Evolutionary conservation across 805 yeast genomes (phyloP), one percentile per base, ranked within the genome.

Genomic region (Candida palmyrensis): DNA sequence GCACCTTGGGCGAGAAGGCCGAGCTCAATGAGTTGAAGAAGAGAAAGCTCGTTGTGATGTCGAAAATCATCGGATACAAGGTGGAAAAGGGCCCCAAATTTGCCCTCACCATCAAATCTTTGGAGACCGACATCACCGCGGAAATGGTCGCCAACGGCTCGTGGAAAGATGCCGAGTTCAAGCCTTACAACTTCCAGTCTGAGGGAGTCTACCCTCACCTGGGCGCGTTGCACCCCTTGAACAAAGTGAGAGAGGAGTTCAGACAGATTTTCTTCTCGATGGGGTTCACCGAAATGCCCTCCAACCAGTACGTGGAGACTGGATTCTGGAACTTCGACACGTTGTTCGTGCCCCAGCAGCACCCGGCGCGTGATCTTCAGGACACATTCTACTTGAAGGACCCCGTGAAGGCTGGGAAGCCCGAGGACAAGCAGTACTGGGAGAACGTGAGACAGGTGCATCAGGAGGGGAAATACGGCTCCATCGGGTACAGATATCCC

Each of bases 271-370:
- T 92, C 77, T 90, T 92, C 67, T 79, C 92, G 24, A 79, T 92
- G 89, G 99, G 99, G 6, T 92, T 92, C 79, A 79, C 92, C 18
- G 99, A 92, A 68, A 92, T 92, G 99, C 96, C 98, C 40, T 82
- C 98, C 17, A 90, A 90, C 62, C 96, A 90, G 62, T 92, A 89
- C 58, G 99, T 92, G 33, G 99, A 92, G 57, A 77, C 92, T 12
- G 97, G 97, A 4, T 92, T 92, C 79, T 92, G 99, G 99, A 92
- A 92, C 66, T 92, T 92, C 55, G 99, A 92, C 60, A 78, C 98
- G 3, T 73, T 92, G 51, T 92, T 68, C 52, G 99, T 92, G 35
- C 99, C 99, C 36, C 99, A 92, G 68, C 97, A 92, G 68, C 99
- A 92, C 68, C 98, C 99, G 12, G 99, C 99, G 31, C 82, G 99